phyloP scores from a whole-genome alignment of 768 basidiomycete species.

The Kwoniella mangroviensis region DNA sequence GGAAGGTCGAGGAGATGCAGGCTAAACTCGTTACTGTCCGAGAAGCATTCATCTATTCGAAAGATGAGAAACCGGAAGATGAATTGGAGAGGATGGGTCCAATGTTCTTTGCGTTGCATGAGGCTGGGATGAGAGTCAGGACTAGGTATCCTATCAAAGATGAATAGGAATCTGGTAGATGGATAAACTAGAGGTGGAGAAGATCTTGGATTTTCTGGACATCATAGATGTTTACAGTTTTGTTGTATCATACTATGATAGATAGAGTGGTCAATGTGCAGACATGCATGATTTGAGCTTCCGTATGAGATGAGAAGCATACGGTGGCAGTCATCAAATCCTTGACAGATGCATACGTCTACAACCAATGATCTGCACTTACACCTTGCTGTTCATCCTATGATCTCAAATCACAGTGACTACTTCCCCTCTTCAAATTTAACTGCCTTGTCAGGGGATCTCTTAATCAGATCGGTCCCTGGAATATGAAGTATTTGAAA shows the following conservation, averaged over 20 bases:
- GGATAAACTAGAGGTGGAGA: not conserved
- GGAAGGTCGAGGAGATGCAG: slow-evolving; percentile 57
- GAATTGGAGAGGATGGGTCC: slow-evolving; percentile 57
- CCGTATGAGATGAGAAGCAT: too few relatives aligned
- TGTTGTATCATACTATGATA: not conserved
- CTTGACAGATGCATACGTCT: too few relatives aligned
- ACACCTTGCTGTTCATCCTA: too few relatives aligned
- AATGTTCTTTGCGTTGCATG: slow-evolving; percentile 58
- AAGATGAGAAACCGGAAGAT: slow-evolving; percentile 52
- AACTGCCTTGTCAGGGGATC: not conserved
- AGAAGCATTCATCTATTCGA: slow-evolving; percentile 59
- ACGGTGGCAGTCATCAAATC: too few relatives aligned
- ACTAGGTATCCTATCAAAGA: slow-evolving; percentile 51
- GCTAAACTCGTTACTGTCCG: slow-evolving; percentile 57
- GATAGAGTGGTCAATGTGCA: too few relatives aligned
- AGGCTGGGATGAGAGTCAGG: slow-evolving; percentile 56
- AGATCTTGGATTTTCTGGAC: not conserved
- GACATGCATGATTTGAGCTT: too few relatives aligned
- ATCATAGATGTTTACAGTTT: not conserved
- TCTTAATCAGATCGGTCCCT: not conserved
- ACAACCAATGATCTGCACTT: too few relatives aligned
- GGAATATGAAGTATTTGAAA: not conserved
- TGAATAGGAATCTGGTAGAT: not conserved
- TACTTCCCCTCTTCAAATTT: not conserved
- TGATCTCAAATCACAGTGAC: too few relatives aligned